Evolutionary conservation across 208 protist species (phyloP).

Genomic region (Trypanosoma vivax): DNA sequence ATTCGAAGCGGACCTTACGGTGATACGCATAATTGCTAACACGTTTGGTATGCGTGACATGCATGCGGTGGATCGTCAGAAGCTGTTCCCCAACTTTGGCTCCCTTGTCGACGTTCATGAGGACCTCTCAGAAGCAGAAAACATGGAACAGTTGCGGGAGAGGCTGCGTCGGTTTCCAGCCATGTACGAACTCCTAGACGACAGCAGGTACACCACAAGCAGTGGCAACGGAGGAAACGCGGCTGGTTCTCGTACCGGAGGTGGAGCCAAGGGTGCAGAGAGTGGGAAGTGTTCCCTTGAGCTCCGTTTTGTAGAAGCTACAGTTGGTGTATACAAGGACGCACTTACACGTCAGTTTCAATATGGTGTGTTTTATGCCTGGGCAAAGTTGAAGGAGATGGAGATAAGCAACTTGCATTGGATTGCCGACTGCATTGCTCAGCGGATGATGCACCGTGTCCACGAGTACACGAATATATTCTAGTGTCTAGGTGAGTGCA

Average conservation of each 20-base stretch:
- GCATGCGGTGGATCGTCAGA: conserved; percentile 58
- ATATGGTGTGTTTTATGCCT: conserved; percentile 91
- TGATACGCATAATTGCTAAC: conserved; percentile 98
- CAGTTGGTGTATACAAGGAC: conserved; percentile 78
- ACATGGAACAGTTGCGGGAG: conserved; percentile 71
- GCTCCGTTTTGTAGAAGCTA: conserved; percentile 79
- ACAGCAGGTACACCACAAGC: conserved; percentile 47
- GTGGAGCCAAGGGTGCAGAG: not conserved
- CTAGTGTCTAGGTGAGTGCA: conserved; percentile 11
- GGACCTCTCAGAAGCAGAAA: conserved; percentile 78
- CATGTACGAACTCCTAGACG: conserved; percentile 80
- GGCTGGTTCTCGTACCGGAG: not conserved
- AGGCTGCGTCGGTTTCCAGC: conserved; percentile 66
- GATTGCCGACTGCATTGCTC: conserved; percentile 90
- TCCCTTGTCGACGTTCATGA: conserved; percentile 85
- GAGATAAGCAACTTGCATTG: conserved; percentile 91
- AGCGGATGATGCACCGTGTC: conserved; percentile 83
- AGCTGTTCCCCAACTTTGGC: conserved; percentile 88
- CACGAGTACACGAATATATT: conserved; percentile 82
- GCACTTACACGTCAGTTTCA: conserved; percentile 88
- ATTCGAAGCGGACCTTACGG: conserved; percentile 96
- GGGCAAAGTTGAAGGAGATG: conserved; percentile 90
- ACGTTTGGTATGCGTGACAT: conserved; percentile 92
- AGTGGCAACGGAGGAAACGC: not conserved
- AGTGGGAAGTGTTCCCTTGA: conserved; percentile 69